These are phyloP conservation scores for Rhododendron kiyosumense DNA, from an alignment of 148 eudicot genomes.

Conservation along the genomic window DNA sequence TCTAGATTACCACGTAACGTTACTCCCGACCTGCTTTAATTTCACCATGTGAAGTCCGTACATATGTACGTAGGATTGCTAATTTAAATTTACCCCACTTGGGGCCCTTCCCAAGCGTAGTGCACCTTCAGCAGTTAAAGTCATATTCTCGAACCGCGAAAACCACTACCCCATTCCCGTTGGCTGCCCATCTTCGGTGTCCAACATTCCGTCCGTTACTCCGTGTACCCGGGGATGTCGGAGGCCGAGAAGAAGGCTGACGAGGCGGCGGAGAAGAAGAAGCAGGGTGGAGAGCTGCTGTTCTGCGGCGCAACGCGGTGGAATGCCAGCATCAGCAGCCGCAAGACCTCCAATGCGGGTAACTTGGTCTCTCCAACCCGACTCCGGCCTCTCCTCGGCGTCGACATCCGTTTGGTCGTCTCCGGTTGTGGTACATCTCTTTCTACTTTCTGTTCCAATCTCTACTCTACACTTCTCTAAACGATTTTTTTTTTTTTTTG, in stretches of 20 bases:
- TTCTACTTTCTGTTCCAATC: not conserved
- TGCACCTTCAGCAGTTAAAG: not conserved
- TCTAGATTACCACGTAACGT: rapidly evolving
- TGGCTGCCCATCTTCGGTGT: not conserved
- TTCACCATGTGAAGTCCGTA: no score
- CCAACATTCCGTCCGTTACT: slow-evolving; percentile 14
- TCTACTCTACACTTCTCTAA: not conserved
- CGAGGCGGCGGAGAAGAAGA: slow-evolving; percentile 16
- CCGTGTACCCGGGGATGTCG: slow-evolving; percentile 27
- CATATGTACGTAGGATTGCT: no score
- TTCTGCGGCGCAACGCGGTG: slow-evolving; percentile 83
- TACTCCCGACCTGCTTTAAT: no score
- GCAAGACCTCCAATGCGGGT: slow-evolving; percentile 28
- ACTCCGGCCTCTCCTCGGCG: slow-evolving; percentile 83
- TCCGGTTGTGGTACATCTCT: slow-evolving; percentile 62
- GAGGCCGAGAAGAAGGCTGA: slow-evolving; percentile 39
- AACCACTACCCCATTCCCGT: not conserved
- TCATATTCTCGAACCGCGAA: not conserved
- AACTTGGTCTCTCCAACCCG: slow-evolving; percentile 73
- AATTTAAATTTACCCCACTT: no score
- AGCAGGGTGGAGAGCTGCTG: slow-evolving; percentile 76
- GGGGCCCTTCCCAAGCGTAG: not conserved
- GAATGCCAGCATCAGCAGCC: slow-evolving; percentile 56
- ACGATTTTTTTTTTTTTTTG: not conserved
- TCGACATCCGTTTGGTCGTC: slow-evolving; percentile 70